Evolutionary conservation across 2,329 filamentous ascomycete genomes (phyloP), one percentile per base, ranked within the genome.

Genomic region (Venturia asperata): DNA sequence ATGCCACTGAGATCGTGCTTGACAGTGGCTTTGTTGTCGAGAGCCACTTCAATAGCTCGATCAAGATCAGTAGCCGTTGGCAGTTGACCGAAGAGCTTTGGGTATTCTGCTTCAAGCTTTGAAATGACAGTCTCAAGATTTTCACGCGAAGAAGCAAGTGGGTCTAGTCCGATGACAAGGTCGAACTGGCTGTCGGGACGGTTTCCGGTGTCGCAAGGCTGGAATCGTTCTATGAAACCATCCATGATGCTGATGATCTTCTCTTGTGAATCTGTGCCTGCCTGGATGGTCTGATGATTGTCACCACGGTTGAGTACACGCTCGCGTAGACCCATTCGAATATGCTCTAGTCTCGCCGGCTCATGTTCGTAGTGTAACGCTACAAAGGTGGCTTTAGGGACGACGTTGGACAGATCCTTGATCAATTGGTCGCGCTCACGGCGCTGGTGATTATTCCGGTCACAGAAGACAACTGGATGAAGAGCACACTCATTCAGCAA

Each of bases 221-320:
- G 89, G 73, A 96, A 97, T 43, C 94, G 86, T 15, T 84, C 76
- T 69, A 99, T 82, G 77, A 99, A 99, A 3, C 91, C 91, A 70
- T 97, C 90, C 94, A 99, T 97, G 70, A 99, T 96, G 5, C 85
- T 85, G 60, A 94, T 81, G 65, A 94, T 90, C 74, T 96, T 93
- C 21, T 82, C 78, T 60, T 81, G 77, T 56, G 88, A 84, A 65
- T 90, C 88, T 58, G 85, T 88, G n/a, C 79, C 81, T 13, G 93
- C 92, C 72, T 94, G 92, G 67, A 99, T 97, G 0, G 94, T 99
- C 77, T 99, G 94, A 75, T 99, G 94, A 72, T 97, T 97, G 75
- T 99, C 92, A 17, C 94, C 94, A 27, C 94, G 88, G 6, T 85
- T 83, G 24, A 97, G 79, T 0, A 99, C 91, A 62, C 94, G 87